These are phyloP conservation scores for Solanum medicagineum DNA, from an alignment of 257 asterid genomes.

Conservation along the genomic window DNA sequence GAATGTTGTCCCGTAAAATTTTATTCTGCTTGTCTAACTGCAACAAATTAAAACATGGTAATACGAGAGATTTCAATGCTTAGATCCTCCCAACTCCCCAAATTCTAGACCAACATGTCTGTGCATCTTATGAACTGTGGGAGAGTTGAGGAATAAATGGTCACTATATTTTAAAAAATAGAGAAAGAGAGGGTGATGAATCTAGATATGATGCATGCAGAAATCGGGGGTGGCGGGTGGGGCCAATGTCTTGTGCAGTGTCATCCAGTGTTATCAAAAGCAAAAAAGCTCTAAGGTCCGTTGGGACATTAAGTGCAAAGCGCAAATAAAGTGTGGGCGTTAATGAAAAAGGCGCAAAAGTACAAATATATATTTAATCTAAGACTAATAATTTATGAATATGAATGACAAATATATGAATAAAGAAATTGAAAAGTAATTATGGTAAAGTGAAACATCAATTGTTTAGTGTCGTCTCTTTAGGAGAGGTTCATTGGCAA, in stretches of 20 bases:
- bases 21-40: not conserved
- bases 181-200: not conserved
- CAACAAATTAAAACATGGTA: not conserved
- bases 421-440: too few species aligned
- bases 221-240: not conserved
- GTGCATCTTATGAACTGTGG: not conserved
- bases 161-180: not conserved
- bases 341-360: too few species aligned
- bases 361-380: too few species aligned
- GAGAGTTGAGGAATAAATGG: not conserved
- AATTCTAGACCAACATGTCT: not conserved
- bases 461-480: too few species aligned
- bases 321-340: too few species aligned
- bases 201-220: not conserved
- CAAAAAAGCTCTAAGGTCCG: too few species aligned
- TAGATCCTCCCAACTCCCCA: not conserved
- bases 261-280: too few species aligned
- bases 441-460: too few species aligned
- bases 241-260: not conserved
- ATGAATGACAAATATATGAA: too few species aligned
- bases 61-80: not conserved
- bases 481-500: too few species aligned
- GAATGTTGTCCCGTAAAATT: not conserved
- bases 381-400: too few species aligned
- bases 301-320: too few species aligned